Percentiles rank a stretch among this genome's conserved stretches.
Conservation (phyloP, 1,284 basidiomycete genomes). For the Vanrija sp. region DNA sequence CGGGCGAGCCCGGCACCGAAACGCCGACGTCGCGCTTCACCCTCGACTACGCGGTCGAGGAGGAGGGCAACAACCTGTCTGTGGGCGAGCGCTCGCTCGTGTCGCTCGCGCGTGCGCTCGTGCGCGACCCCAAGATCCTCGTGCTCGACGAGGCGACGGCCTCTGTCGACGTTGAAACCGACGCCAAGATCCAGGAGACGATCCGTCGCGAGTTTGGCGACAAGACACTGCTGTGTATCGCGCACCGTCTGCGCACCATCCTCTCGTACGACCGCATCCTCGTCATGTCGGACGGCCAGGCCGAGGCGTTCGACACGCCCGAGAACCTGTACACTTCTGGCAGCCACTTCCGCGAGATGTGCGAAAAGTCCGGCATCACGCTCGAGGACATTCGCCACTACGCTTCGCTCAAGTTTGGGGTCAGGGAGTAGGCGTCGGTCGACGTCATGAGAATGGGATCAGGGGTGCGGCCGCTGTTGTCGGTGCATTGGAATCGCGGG, state of each 20-base stretch:
- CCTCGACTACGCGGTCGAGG: slow-evolving; percentile 74
- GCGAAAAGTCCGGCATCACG: slow-evolving; percentile 66
- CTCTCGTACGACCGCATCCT: slow-evolving; percentile 71
- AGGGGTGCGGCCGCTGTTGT: no score
- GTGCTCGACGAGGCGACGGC: slow-evolving; percentile 58
- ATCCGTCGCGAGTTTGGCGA: slow-evolving; percentile 63
- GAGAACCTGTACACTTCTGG: slow-evolving; percentile 65
- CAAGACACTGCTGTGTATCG: slow-evolving; percentile 64
- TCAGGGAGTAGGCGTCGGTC: not conserved
- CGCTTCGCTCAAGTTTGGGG: slow-evolving; percentile 1
- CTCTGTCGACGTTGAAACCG: slow-evolving; percentile 62
- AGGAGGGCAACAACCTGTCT: slow-evolving; percentile 75
- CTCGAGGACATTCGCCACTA: slow-evolving; percentile 58
- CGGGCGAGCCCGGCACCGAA: slow-evolving; percentile 11
- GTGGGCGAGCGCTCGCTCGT: slow-evolving; percentile 64
- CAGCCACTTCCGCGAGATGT: slow-evolving; percentile 72
- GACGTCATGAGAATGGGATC: no score
- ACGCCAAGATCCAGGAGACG: slow-evolving; percentile 65
- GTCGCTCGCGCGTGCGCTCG: slow-evolving; percentile 66
- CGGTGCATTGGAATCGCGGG: no score
- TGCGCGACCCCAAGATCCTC: slow-evolving; percentile 54
- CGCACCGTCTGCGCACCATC: slow-evolving; percentile 69
- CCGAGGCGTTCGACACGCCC: slow-evolving; percentile 74
- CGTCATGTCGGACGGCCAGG: slow-evolving; percentile 62
- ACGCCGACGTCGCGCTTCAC: slow-evolving; percentile 58